Base-by-base conservation (phyloP, 2,329 filamentous ascomycete species). In the Cucurbitaria berberidis region DNA sequence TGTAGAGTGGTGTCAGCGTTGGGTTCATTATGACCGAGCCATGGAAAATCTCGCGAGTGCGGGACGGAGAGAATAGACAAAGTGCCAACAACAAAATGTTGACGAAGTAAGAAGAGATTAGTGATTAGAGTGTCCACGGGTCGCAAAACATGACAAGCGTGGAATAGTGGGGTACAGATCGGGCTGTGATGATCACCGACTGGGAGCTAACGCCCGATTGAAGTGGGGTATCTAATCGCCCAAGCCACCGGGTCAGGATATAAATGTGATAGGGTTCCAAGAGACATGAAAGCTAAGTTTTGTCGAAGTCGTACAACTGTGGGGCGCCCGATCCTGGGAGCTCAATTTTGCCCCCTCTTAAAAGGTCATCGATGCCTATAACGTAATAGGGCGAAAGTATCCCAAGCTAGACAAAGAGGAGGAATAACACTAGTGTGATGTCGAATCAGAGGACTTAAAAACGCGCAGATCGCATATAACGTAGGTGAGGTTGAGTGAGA, bases 1-100 rank as follows among this genome's bases (percentile, higher is more conserved):
- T 67, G 30, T n/a, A 16, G 24, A 18, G 16, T 21, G n/a, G 1
- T 10, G 35, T 45, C 43, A 35, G 38, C 34, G 19, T 26, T 29
- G 2, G 40, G 24, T 11, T 41, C 39, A 27, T 22, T 13, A 6
- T 10, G 35, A n/a, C n/a, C n/a, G 22, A 18, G 15, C 8, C 19
- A 5, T 40, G 7, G n/a, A n/a, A n/a, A n/a, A n/a, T n/a, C n/a
- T n/a, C n/a, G 18, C 11, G 22, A 16, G n/a, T 3, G 15, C 5
- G 27, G 16, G n/a, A 13, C n/a, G 32, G 22, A 18, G 8, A 18
- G 24, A 18, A 15, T 35, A 32, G 18, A 40, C 2, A 21, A 24
- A 40, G 24, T n/a, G 24, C 24, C 24, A 26, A 26, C 9, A 26
- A 5, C 24, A 26, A 26, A 26, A 9, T 5, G 9, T 5, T 26